phyloP scores from a whole-genome alignment of 176 grass and related monocot species.

The Carex scoparia region DNA sequence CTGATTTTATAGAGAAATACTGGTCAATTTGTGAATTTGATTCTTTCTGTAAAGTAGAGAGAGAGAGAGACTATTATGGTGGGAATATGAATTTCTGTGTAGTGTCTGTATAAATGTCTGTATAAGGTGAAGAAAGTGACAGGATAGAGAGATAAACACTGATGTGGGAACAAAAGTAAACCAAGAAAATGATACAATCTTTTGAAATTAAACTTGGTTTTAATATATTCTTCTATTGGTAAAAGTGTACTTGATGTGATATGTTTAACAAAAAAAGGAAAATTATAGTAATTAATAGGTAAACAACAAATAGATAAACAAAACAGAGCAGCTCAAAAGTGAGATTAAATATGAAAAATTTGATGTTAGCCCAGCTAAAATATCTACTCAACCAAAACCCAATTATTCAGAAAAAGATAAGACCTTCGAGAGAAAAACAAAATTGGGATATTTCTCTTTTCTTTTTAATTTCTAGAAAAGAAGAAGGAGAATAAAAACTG shows the following conservation, averaged over 20 bases:
- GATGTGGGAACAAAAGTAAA: constrained; percentile 15
- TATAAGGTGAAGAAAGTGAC: constrained; percentile 10
- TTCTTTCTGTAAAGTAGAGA: constrained; percentile 4
- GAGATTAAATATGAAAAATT: background rate
- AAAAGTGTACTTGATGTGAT: constrained; percentile 17
- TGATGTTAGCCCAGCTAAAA: constrained; percentile 4
- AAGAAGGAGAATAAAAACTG: background rate
- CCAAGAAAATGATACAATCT: constrained; percentile 11
- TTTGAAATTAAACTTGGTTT: background rate
- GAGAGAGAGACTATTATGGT: background rate
- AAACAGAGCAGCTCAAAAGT: background rate
- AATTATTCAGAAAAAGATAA: background rate
- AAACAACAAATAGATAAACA: background rate
- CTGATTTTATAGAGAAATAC: background rate
- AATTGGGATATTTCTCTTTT: background rate
- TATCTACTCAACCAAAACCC: background rate
- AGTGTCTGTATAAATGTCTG: background rate
- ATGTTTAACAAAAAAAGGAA: background rate
- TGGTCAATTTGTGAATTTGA: constrained; percentile 3
- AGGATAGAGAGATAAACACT: constrained; percentile 19
- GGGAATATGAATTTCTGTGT: constrained; percentile 3
- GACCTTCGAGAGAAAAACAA: background rate
- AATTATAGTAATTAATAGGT: background rate
- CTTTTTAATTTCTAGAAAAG: background rate
- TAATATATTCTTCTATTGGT: background rate